These are phyloP conservation scores for Maudiozyma humilis DNA, from an alignment of 1,139 yeast species.

Conservation along the genomic window DNA sequence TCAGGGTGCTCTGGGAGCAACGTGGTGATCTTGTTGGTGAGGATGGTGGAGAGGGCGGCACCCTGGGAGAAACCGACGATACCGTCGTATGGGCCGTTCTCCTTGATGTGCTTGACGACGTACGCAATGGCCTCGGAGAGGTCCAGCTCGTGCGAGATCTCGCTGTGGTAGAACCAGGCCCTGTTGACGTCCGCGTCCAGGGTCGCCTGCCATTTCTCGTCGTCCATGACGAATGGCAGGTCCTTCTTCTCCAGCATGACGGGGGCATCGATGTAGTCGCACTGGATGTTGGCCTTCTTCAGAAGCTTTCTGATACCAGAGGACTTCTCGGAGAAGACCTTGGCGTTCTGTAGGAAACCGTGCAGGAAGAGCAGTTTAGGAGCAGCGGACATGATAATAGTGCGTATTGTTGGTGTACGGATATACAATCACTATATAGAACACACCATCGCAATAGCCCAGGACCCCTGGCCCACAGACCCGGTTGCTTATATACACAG, in stretches of 20 bases:
- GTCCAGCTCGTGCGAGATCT: slow-evolving; percentile 35
- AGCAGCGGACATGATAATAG: background rate
- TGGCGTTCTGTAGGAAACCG: slow-evolving; percentile 63
- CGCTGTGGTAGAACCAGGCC: slow-evolving; percentile 51
- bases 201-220: slow-evolving; percentile 37
- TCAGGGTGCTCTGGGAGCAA: slow-evolving; percentile 37
- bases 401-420: too few species aligned
- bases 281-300: slow-evolving; percentile 57
- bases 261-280: slow-evolving; percentile 77
- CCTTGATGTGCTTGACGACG: slow-evolving; percentile 47
- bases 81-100: slow-evolving; percentile 83
- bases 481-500: too few species aligned
- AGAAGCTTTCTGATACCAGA: slow-evolving; percentile 69
- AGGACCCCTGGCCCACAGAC: too few species aligned
- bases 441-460: too few species aligned
- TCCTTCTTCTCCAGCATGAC: slow-evolving; percentile 54
- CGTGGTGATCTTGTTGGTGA: slow-evolving; percentile 39
- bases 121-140: slow-evolving; percentile 40
- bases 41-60: slow-evolving; percentile 66
- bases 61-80: slow-evolving; percentile 91
- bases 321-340: slow-evolving; percentile 67
- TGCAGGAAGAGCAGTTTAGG: slow-evolving; percentile 44
- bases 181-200: slow-evolving; percentile 45
- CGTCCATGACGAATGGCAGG: slow-evolving; percentile 52
- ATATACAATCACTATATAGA: too few species aligned